Evolutionary conservation across 75 land plant genomes (phyloP).

Genomic region (Pinus albicaulis): DNA sequence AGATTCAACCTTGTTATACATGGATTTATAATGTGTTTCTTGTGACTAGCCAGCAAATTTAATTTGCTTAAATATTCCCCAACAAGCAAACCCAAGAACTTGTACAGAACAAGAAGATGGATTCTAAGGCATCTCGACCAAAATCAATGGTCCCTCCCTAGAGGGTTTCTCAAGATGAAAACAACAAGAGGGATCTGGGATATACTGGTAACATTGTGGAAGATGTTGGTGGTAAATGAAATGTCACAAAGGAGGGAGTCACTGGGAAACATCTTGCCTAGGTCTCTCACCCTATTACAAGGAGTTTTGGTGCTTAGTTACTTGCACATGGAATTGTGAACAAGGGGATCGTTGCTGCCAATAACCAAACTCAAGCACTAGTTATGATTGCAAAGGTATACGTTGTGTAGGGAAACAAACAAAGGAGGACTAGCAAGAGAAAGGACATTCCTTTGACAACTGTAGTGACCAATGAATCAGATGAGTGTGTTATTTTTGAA

Average conservation of each 20-base stretch:
- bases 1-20: too few relatives aligned
- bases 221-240: constrained; percentile 23
- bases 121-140: too few relatives aligned
- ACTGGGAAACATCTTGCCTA: constrained; percentile 18
- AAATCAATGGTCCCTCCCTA: constrained; percentile 6
- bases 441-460: neutral
- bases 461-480: neutral
- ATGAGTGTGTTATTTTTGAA: constrained; percentile 5
- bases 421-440: neutral
- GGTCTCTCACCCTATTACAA: neutral
- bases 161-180: constrained; percentile 24
- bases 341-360: neutral
- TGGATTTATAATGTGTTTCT: too few relatives aligned
- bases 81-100: too few relatives aligned
- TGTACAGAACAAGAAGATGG: too few relatives aligned
- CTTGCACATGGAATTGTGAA: constrained; percentile 41
- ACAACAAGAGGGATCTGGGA: constrained; percentile 61
- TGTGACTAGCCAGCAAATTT: too few relatives aligned
- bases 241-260: constrained; percentile 28
- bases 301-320: constrained; percentile 54
- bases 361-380: neutral
- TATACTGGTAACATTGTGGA: constrained; percentile 73
- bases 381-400: neutral
- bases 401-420: neutral
- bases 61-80: too few relatives aligned